Evolutionary conservation across 2,329 filamentous ascomycete species (phyloP), one percentile per base, ranked within the genome.

Genomic region (Aspergillus felis): DNA sequence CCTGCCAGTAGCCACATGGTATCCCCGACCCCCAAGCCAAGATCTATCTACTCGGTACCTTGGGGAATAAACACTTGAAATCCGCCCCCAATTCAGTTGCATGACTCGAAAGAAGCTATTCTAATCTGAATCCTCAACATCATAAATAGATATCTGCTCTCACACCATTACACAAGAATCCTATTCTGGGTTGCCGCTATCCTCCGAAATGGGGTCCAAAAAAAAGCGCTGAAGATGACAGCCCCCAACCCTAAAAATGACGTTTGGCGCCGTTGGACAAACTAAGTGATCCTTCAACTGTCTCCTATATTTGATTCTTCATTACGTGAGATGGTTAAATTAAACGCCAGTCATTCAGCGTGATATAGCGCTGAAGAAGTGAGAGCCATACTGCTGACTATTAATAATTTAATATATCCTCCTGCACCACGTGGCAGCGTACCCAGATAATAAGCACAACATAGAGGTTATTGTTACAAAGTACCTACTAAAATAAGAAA

Each of bases 101-200:
- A 38, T 17, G 32, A 38, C 14, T n/a, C 32, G 32, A 5, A 35
- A 2, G 32, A 35, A 17, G 32, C 14, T 17, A 7, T 7, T 38
- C 14, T 38, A 38, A 38, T 38, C 32, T 12, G 1, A 17, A 38
- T n/a, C 6, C 6, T 17, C 32, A 17, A n/a, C 17, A 17, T 38
- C 14, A 17, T 7, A 38, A 38, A 38, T 38, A 38, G 32, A 38
- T 38, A 7, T n/a, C 32, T 7, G 46, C 22, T 57, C 10, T 12
- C 17, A 6, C 28, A 48, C 42, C 54, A 57, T 53, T 53, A 53
- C 59, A 57, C 57, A 55, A 51, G 55, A 53, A 52, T 54, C 53
- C 55, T 57, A 57, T 49, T 17, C 14, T 14, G 5, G 32, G 5
- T 7, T 38, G 5, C 32, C 32, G 5, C 14, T 38, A 3, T 7